phyloP scores from a whole-genome alignment of 176 grass and related monocot genomes.

The maize (Zea mays) region Zm-B73-REFERENCE-NAM-5.0 NC_050097.1:165517501-165518000 shows the following conservation, averaged over 20 bases:
- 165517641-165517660: constrained; percentile 90
- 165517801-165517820: constrained; percentile 90
- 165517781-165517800: constrained; percentile 93
- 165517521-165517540: constrained; percentile 87
- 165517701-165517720: constrained; percentile 93
- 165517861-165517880: constrained; percentile 97
- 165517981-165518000: too few species aligned
- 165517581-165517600: constrained; percentile 84
- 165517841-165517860: constrained; percentile 95
- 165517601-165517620: constrained; percentile 93
- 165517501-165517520: constrained; percentile 96
- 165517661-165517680: constrained; percentile 85
- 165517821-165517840: constrained; percentile 96
- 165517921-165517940: constrained; percentile 84
- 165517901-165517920: constrained; percentile 92
- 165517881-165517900: constrained; percentile 79
- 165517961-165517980: constrained; percentile 77
- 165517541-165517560: constrained; percentile 98
- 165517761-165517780: constrained; percentile 82
- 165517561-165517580: constrained; percentile 93
- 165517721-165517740: constrained; percentile 82
- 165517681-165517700: constrained; percentile 90
- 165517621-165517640: constrained; percentile 90
- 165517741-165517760: constrained; percentile 81
- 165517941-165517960: constrained; percentile 90